Base-by-base conservation (phyloP, 202 grass and related monocot genomes). In the Schoenoplectus tabernaemontani region DNA sequence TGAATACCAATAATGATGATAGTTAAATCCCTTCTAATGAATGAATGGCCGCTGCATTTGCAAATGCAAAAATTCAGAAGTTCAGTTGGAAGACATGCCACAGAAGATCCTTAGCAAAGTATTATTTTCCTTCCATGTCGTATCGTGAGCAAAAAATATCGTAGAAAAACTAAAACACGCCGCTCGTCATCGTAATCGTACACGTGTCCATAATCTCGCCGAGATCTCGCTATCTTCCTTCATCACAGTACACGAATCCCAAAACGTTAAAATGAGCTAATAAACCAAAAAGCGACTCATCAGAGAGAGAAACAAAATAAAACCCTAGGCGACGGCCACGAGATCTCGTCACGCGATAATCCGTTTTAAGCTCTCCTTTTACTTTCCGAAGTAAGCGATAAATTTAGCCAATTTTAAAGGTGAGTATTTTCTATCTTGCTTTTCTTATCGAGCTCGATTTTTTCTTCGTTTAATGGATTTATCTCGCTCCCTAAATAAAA, bases 301-400 rank as follows among this genome's bases (percentile, higher is more conserved):
- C 5, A 46, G 20, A 47, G 39, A 73, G 44, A 73, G 23, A 73
- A 6, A 53, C 2, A 54, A 6, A 23, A 69, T 9, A 43, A 68
- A 70, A 54, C 70, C 70, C 46, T 74, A 74, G 70, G 6, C 69
- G 70, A n/a, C n/a, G n/a, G n/a, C n/a, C n/a, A 13, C 70, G 44
- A 74, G 46, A 74, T 74, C 70, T 74, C 70, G 70, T 74, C 70
- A 53, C 70, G 70, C 70, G 70, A 54, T 74, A 56, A 74, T 19
- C 0, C 23, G 23, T 53, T 47, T n/a, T 7, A 19, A 20, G 6
- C 54, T 54, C 54, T 33, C 47, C 16, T 74, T 53, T 54, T 54
- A 4, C n/a, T n/a, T 56, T 6, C 0, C 12, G 5, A 1, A 47
- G 68, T 12, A 30, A 9, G 54, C 70, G 70, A 74, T 74, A 74